Conservation (phyloP, 73 alveolate species). For the Paramecium caudatum region DNA sequence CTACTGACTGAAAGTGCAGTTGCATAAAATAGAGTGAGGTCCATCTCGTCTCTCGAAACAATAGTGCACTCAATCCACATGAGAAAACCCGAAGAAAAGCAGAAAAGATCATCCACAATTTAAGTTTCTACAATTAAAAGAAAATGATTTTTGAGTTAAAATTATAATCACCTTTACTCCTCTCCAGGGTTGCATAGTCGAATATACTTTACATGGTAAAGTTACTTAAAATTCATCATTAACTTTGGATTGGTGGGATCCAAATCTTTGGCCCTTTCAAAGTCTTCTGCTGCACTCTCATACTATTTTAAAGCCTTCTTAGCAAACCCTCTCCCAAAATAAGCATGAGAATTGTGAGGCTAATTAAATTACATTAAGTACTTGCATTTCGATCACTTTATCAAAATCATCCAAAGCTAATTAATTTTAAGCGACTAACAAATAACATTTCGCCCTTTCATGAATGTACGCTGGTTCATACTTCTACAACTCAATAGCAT, state of each 20-base stretch:
- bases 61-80: neutral
- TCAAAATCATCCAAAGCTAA: constrained; percentile 88
- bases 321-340: constrained; percentile 93
- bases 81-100: neutral
- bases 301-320: constrained; percentile 84
- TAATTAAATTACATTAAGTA: constrained; percentile 19
- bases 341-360: constrained; percentile 95
- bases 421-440: constrained; percentile 86
- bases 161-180: constrained; percentile 79
- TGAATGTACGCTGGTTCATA: constrained; percentile 86
- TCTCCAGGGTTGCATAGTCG: constrained; percentile 94
- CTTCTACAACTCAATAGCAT: constrained; percentile 77
- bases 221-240: constrained; percentile 86
- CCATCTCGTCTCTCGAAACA: neutral
- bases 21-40: neutral
- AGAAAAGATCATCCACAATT: constrained; percentile 14
- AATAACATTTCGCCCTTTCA: constrained; percentile 94
- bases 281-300: constrained; percentile 93
- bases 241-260: constrained; percentile 89
- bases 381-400: constrained; percentile 82
- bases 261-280: constrained; percentile 87
- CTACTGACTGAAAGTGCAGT: neutral
- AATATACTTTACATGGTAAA: constrained; percentile 87
- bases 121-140: neutral
- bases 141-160: neutral